phyloP scores from a whole-genome alignment of 805 yeast species.

The Saccharomycopsis sp. region DNA sequence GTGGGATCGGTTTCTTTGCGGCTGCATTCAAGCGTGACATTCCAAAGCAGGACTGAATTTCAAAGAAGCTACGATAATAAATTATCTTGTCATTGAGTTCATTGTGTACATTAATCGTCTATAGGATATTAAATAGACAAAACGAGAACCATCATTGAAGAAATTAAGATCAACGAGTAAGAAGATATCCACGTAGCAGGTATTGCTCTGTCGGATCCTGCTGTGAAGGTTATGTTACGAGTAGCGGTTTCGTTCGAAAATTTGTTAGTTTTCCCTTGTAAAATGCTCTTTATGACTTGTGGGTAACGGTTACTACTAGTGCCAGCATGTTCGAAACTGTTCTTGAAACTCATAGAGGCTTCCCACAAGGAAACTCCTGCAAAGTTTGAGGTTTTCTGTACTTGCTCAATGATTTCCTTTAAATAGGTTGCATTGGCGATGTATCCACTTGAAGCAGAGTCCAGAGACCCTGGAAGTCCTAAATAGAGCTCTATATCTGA shows the following conservation, averaged over 20 bases:
- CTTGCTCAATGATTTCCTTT: slow-evolving; percentile 4
- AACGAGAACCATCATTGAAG: not conserved
- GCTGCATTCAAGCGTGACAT: slow-evolving; percentile 67
- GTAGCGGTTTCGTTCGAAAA: not conserved
- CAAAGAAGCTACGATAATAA: too few species aligned
- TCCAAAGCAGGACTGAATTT: not conserved
- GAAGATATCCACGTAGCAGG: not conserved
- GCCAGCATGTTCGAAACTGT: slow-evolving; percentile 8
- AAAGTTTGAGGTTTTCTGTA: slow-evolving; percentile 7
- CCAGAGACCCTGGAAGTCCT: slow-evolving; percentile 67
- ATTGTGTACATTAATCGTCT: not conserved
- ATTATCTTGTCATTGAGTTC: too few species aligned
- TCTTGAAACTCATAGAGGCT: slow-evolving; percentile 15
- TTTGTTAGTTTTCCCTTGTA: not conserved
- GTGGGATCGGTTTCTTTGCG: slow-evolving; percentile 98
- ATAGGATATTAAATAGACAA: not conserved
- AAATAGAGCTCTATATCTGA: slow-evolving; percentile 58
- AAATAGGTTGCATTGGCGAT: slow-evolving; percentile 31
- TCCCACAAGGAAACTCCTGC: slow-evolving; percentile 22
- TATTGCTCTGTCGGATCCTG: not conserved
- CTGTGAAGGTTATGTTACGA: not conserved
- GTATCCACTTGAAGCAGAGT: slow-evolving; percentile 56
- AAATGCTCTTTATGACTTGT: not conserved
- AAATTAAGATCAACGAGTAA: not conserved
- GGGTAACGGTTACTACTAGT: not conserved